Percentiles rank a stretch among this genome's conserved stretches.
Conservation (phyloP, 768 basidiomycete species). For the Macrolepiota albuminosa region DNA sequence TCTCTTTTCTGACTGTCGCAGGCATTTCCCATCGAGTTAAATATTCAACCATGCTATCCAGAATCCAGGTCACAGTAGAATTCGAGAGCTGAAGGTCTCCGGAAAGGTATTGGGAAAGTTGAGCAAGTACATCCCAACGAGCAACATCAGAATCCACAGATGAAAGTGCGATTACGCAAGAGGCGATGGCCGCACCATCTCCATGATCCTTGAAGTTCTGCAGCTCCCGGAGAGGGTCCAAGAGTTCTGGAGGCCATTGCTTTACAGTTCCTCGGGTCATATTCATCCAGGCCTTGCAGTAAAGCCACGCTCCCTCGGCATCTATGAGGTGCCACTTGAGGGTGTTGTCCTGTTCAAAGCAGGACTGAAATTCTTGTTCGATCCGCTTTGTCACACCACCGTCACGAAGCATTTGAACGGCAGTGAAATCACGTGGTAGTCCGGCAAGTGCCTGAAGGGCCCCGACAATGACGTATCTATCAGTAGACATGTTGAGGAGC, state of each 20-base stretch:
- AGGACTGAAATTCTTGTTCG: constrained; percentile 29
- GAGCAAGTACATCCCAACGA: constrained; percentile 30
- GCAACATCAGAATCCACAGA: constrained; percentile 28
- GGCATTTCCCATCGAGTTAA: constrained; percentile 34
- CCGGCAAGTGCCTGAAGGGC: constrained; percentile 34
- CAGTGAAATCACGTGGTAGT: constrained; percentile 33
- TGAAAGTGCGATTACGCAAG: constrained; percentile 31
- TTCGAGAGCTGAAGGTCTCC: constrained; percentile 26
- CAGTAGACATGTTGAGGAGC: constrained; percentile 31
- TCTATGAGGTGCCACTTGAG: constrained; percentile 33
- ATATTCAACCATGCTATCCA: constrained; percentile 35
- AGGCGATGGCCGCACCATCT: constrained; percentile 30
- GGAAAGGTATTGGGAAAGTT: constrained; percentile 26
- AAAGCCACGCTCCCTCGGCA: constrained; percentile 27
- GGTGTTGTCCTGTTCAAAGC: constrained; percentile 35
- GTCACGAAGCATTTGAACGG: constrained; percentile 30
- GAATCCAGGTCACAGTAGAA: constrained; percentile 30
- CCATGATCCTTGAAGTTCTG: constrained; percentile 23
- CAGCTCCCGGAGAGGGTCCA: constrained; percentile 29
- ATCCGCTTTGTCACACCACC: constrained; percentile 28
- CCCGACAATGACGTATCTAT: constrained; percentile 24
- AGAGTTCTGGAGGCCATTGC: constrained; percentile 31
- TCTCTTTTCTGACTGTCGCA: constrained; percentile 29
- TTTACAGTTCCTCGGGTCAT: constrained; percentile 30
- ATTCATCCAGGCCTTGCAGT: constrained; percentile 37